These are phyloP conservation scores for Hymenoscyphus occultus DNA, from an alignment of 2,329 filamentous ascomycete genomes.

Conservation along the genomic window DNA sequence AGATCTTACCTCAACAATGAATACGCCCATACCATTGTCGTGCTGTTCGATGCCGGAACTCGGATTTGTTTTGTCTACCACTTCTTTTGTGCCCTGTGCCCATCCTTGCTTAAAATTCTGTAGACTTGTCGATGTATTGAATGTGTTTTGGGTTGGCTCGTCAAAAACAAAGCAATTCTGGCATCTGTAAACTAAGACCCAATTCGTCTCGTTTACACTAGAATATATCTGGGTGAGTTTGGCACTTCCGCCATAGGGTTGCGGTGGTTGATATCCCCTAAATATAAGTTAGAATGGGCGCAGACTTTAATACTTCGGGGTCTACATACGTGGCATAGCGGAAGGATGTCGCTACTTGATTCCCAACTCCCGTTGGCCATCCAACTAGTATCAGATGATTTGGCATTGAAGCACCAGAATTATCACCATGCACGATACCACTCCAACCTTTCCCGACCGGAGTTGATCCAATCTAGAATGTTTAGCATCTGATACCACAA, in stretches of 20 bases:
- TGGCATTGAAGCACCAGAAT: constrained; percentile 46
- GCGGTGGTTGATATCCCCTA: constrained; percentile 55
- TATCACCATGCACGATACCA: constrained; percentile 53
- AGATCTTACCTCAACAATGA: constrained; percentile 43
- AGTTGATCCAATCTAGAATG: constrained; percentile 41
- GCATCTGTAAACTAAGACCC: constrained; percentile 63
- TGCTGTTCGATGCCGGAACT: constrained; percentile 51
- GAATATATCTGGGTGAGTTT: constrained; percentile 59
- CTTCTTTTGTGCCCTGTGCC: constrained; percentile 46
- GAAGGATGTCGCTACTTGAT: constrained; percentile 56
- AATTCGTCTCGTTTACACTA: constrained; percentile 56
- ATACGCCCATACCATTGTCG: constrained; percentile 53
- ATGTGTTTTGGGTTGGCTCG: constrained; percentile 44
- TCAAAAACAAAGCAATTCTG: constrained; percentile 54
- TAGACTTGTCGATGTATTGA: constrained; percentile 43
- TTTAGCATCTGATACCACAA: constrained; percentile 1
- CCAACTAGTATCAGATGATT: constrained; percentile 55
- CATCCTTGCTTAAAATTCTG: constrained; percentile 52
- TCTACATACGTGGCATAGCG: constrained; percentile 46
- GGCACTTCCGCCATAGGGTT: constrained; percentile 58
- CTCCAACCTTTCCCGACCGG: constrained; percentile 52
- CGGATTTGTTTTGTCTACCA: constrained; percentile 43
- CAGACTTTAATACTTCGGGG: not conserved
- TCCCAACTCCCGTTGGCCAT: constrained; percentile 48
- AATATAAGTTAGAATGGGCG: constrained; percentile 11